phyloP scores from a whole-genome alignment of 225 moss, liverwort and hornwort genomes.

The Pseudisothecium myosuroides region DNA sequence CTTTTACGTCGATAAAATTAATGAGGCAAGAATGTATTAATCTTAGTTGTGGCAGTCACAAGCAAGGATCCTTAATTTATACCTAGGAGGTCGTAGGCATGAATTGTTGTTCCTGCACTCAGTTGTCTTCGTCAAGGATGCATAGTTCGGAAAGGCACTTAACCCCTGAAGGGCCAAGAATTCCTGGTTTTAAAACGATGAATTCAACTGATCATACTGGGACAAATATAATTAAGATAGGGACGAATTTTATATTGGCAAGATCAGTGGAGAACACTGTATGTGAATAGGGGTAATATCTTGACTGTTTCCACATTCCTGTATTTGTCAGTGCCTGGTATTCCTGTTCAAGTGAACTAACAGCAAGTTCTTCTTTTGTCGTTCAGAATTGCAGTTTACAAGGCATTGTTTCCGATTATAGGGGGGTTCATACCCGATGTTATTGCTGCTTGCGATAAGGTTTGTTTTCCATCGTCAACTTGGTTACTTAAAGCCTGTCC shows the following conservation, averaged over 20 bases:
- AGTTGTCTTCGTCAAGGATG: neutral
- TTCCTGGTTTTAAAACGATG: neutral
- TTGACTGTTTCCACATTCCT: neutral
- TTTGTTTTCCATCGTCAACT: neutral
- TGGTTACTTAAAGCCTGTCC: neutral
- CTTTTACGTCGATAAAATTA: neutral
- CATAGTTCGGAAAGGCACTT: neutral
- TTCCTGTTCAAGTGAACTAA: neutral
- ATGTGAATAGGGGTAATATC: neutral
- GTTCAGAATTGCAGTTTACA: conserved; percentile 62
- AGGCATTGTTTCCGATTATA: conserved; percentile 53
- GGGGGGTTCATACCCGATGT: conserved; percentile 80
- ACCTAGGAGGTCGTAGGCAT: neutral
- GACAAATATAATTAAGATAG: neutral
- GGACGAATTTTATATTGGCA: neutral
- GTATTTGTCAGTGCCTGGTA: neutral
- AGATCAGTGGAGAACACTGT: neutral
- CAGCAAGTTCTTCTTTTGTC: neutral
- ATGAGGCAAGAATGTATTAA: neutral
- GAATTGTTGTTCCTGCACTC: neutral
- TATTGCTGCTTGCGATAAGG: conserved; percentile 67
- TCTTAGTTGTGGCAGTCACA: neutral
- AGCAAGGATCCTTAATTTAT: neutral
- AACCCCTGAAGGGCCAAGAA: neutral
- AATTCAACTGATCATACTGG: neutral